Evolutionary conservation across 176 grass and related monocot species (phyloP).

Genomic region (Phoenix roebelenii): DNA sequence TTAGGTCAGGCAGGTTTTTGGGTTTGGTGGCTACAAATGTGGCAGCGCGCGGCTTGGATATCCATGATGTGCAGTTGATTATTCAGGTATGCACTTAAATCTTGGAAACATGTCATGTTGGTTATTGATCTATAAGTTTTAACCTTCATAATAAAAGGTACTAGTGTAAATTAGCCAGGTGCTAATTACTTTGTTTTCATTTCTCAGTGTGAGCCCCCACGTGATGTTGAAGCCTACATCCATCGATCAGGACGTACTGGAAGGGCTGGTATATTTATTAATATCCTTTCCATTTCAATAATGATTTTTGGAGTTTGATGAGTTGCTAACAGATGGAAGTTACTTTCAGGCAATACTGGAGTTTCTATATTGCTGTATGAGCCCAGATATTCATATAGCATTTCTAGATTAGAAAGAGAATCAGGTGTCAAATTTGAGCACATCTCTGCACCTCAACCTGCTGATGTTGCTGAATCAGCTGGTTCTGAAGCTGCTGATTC

Average conservation of each 20-base stretch:
- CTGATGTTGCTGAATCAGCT: slow-evolving; percentile 87
- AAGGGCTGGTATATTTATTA: slow-evolving; percentile 52
- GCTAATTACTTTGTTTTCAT: slow-evolving; percentile 3
- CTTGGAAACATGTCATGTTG: not conserved
- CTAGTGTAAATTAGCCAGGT: no score
- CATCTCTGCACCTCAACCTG: slow-evolving; percentile 76
- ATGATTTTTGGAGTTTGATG: not conserved
- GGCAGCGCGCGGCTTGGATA: slow-evolving; percentile 85
- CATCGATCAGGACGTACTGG: slow-evolving; percentile 93
- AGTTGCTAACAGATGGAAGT: slow-evolving; percentile 2
- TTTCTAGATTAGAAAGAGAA: slow-evolving; percentile 70
- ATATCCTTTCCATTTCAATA: not conserved
- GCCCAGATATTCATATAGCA: slow-evolving; percentile 45
- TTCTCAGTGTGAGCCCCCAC: slow-evolving; percentile 85
- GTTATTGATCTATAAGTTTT: not conserved
- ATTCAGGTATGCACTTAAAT: slow-evolving; percentile 57
- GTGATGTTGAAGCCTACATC: slow-evolving; percentile 98
- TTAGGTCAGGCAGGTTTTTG: slow-evolving; percentile 75
- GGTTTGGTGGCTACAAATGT: slow-evolving; percentile 97
- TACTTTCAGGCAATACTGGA: slow-evolving; percentile 75
- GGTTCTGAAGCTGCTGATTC: slow-evolving; percentile 87
- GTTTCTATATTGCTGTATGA: slow-evolving; percentile 86
- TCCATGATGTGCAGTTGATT: slow-evolving; percentile 94
- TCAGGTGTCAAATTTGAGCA: slow-evolving; percentile 90
- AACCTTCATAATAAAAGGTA: no score